A percentile compares a stretch with the other conserved stretches of the same genome.
Conservation (phyloP, 306 rosid species). For the Cicer yamashitae region DNA sequence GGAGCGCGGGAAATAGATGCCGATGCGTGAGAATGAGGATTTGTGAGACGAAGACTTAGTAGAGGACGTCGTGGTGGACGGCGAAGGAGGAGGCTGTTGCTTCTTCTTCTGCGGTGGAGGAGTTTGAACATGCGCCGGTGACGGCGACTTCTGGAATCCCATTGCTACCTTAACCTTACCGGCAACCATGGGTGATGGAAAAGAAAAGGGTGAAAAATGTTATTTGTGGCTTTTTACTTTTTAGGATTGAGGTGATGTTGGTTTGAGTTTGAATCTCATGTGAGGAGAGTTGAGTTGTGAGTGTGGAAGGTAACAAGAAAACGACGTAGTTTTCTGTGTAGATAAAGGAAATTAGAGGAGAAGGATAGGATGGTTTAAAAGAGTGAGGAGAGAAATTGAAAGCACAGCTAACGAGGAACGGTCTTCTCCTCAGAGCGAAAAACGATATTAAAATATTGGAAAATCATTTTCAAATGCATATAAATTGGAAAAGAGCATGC, state of each 20-base stretch:
- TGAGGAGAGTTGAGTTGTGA: background rate
- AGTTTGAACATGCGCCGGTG: conserved; percentile 44
- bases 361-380: background rate
- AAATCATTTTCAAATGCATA: background rate
- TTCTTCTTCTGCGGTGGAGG: conserved; percentile 61
- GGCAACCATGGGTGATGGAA: conserved; percentile 65
- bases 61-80: conserved; percentile 56
- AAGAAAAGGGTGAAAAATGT: background rate
- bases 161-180: conserved; percentile 87
- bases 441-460: background rate
- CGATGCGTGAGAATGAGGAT: conserved; percentile 83
- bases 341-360: conserved; percentile 16
- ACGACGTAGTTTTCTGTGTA: conserved; percentile 55
- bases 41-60: conserved; percentile 64
- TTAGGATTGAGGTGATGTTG: conserved; percentile 8
- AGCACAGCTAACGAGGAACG: conserved; percentile 85
- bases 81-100: conserved; percentile 55
- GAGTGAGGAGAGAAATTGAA: background rate
- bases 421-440: conserved; percentile 54
- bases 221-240: background rate
- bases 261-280: conserved; percentile 47
- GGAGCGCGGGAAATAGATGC: conserved; percentile 88
- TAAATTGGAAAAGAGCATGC: no score
- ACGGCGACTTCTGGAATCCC: conserved; percentile 85
- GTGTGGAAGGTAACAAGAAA: conserved; percentile 37